Conservation (phyloP, 2,329 filamentous ascomycete species). For the Zymoseptoria crescenta region DNA sequence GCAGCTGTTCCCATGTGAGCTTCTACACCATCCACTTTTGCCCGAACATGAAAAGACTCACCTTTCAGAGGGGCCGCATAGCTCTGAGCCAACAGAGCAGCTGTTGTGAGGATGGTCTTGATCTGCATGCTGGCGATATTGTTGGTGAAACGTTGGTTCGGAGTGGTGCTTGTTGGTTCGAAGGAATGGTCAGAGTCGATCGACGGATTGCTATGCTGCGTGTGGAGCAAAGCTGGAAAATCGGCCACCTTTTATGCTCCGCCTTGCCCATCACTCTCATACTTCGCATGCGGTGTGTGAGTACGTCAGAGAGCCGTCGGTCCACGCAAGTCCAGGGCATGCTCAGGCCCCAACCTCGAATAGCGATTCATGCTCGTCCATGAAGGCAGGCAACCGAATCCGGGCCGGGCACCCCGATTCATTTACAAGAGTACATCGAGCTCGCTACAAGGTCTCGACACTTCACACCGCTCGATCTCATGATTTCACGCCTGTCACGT, state of each 20-base stretch:
- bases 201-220: too few species aligned
- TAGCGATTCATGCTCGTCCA: background rate
- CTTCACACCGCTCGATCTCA: background rate
- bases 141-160: too few species aligned
- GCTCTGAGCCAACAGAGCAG: background rate
- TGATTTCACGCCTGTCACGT: background rate
- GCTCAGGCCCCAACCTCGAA: background rate
- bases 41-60: background rate
- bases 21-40: background rate
- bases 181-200: too few species aligned
- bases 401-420: background rate
- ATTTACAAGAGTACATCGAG: background rate
- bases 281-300: background rate
- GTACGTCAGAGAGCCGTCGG: too few species aligned
- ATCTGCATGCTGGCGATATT: background rate
- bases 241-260: background rate
- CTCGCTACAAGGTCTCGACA: background rate
- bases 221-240: background rate
- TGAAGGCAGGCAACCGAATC: background rate
- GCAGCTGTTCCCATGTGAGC: background rate
- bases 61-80: background rate
- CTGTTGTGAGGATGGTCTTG: background rate
- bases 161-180: too few species aligned
- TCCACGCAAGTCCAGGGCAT: too few species aligned
- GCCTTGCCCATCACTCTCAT: background rate